Evolutionary conservation across 2,329 filamentous ascomycete genomes (phyloP), one percentile per base, ranked within the genome.

Genomic region (Fonsecaea multimorphosa): DNA sequence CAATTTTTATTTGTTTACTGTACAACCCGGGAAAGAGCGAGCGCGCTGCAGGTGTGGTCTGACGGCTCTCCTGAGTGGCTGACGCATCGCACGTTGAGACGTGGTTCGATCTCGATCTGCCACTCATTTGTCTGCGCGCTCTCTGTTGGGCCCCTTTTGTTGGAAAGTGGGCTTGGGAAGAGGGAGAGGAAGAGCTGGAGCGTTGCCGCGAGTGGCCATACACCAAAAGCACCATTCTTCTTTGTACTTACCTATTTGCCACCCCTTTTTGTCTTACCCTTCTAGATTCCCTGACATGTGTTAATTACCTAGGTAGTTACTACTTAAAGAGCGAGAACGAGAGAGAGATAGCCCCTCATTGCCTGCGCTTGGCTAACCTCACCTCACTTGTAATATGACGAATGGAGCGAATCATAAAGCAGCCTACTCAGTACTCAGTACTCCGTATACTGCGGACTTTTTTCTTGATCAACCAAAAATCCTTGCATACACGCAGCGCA

Each of bases 21-120:
- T 34, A n/a, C 51, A 27, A 54, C 27, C 27, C 24, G 51, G 51
- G 31, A 8, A 31, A 31, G 16, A 32, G 51, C 27, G 27, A 38
- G 32, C n/a, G n/a, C n/a, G 40, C 49, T 60, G 58, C 46, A 52
- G 31, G 56, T 49, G 58, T 60, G 58, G 58, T 60, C 44, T 60
- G 58, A 60, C 44, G 44, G 32, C 27, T 16, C 29, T 36, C 24
- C 58, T 60, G 46, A 60, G 58, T 60, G 58, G 58, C 46, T 51
- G 58, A 53, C 58, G 46, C 22, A 44, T 32, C 29, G 40, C 58
- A 60, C 58, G 58, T 60, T 60, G 58, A 60, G 58, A 36, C 40
- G 58, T 60, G 44, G 22, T 60, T 60, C 34, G 58, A 40, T 60
- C 58, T 38, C n/a, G n/a, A 34, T 49, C 38, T 4, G 44, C 44